Evolutionary conservation across 257 asterid species (phyloP), one percentile per base, ranked within the genome.

Genomic region (Gynochthodes officinalis): DNA sequence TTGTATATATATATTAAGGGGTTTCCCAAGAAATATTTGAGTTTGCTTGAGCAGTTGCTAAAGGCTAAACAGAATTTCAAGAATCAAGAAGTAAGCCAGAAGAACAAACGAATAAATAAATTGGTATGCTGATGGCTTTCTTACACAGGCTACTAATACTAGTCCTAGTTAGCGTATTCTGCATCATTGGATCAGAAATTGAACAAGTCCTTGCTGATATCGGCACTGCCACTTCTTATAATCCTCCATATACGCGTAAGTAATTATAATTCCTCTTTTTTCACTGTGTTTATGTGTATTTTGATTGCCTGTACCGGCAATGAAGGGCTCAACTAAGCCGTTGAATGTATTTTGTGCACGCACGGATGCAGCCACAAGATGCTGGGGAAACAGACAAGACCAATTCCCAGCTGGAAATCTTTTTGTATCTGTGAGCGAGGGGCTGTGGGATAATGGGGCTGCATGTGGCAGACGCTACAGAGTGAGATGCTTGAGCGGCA

Each of bases 401-500:
- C 80, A 79, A 48, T 79, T 75, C 46, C 83, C 83, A 33, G 54
- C 83, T 37, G 83, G 58, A 52, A 80, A 76, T 60, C 60, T 85
- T 61, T 84, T 84, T 9, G 83, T 61, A 64, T 71, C 84, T 40
- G 88, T 78, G 43, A 66, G 87, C 23, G 87, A 82, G 64, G 90
- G 84, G 27, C 70, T 82, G 60, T 86, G 88, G 90, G 86, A 86
- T 70, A 86, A 86, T 5, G 90, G 90, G 46, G 89, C 87, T 4
- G 87, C 86, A 23, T 82, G 89, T 0, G 87, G 89, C 28, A 75
- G 87, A 39, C 80, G 86, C 13, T 86, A 86, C 76, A 68, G 85
- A 40, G 25, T 83, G 69, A 77, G 84, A 77, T 85, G 89, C 69
- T 71, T 85, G 12, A 85, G 86, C 21, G 84, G 89, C 13, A 77